Evolutionary conservation across 2,329 filamentous ascomycete genomes (phyloP), one percentile per base, ranked within the genome.

Genomic region (Xylariaceae sp.): DNA sequence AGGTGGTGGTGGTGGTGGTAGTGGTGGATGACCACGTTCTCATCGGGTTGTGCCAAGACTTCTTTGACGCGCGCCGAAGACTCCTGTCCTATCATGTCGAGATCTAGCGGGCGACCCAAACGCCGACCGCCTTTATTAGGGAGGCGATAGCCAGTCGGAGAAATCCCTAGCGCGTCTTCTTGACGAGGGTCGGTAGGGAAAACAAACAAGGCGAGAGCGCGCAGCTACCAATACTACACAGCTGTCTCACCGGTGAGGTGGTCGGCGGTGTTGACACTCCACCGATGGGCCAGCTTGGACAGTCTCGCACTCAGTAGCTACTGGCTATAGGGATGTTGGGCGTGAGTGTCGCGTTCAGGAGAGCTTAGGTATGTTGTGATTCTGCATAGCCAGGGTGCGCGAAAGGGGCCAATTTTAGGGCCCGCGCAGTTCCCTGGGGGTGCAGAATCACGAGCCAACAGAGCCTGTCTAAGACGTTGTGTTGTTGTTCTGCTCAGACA

Each of bases 401-500:
- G 59, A 53, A 29, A 35, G 51, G 57, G 57, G 53, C 54, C 57
- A 33, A 41, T 37, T 47, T 37, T 10, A 44, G 16, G 58, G 58
- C 50, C 56, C 50, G 50, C 50, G 50, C 50, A 50, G 33, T 40
- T 36, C 42, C 30, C 30, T 46, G 37, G 47, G 48, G 50, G 35
- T 26, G 32, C 35, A 32, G 30, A 47, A 24, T 15, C 27, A 49
- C 18, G 16, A 29, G 50, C 55, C 44, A 53, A 52, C 42, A 51
- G n/a, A n/a, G 32, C 53, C 50, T 48, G 30, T 35, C 46, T n/a
- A 37, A 39, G 41, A 27, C 36, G 44, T 47, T 51, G 35, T 66
- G 53, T 67, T 67, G 55, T 66, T 66, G 60, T 61, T 43, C 52
- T 47, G 45, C 46, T 59, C 58, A 59, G 58, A 65, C 62, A 50